phyloP scores from a whole-genome alignment of 23 red algal genomes.

The Gracilaria domingensis region DNA sequence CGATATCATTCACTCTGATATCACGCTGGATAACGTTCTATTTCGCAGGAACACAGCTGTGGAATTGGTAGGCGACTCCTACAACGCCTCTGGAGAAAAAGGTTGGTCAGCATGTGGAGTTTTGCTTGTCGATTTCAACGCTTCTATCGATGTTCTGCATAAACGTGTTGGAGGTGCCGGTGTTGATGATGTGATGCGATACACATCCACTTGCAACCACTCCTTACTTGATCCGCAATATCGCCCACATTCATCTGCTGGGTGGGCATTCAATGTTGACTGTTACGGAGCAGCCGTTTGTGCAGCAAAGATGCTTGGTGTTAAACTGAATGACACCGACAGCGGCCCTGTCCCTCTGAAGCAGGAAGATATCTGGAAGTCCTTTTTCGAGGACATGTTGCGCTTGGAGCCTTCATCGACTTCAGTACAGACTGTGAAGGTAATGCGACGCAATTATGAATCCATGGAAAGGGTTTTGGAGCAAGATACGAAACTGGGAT shows the following conservation, averaged over 20 bases:
- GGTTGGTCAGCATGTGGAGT: constrained; percentile 57
- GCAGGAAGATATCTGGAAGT: constrained; percentile 38
- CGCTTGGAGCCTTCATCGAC: background rate
- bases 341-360: constrained; percentile 11
- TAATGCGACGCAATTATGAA: constrained; percentile 25
- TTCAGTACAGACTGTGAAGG: background rate
- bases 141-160: constrained; percentile 45
- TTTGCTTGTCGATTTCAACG: constrained; percentile 63
- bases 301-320: constrained; percentile 51
- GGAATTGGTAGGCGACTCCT: constrained; percentile 33
- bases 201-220: background rate
- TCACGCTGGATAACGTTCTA: constrained; percentile 62
- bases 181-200: constrained; percentile 15
- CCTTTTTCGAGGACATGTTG: constrained; percentile 31
- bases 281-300: constrained; percentile 54
- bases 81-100: background rate
- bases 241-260: background rate
- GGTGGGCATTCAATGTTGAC: constrained; percentile 68
- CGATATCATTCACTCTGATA: constrained; percentile 57
- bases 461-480: constrained; percentile 14
- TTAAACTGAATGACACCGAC: background rate
- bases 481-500: background rate
- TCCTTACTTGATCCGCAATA: constrained; percentile 23
- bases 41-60: constrained; percentile 42
- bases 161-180: constrained; percentile 13